Evolutionary conservation across 495 filamentous ascomycete genomes (phyloP).

Genomic region (Aspergillus asperescens): DNA sequence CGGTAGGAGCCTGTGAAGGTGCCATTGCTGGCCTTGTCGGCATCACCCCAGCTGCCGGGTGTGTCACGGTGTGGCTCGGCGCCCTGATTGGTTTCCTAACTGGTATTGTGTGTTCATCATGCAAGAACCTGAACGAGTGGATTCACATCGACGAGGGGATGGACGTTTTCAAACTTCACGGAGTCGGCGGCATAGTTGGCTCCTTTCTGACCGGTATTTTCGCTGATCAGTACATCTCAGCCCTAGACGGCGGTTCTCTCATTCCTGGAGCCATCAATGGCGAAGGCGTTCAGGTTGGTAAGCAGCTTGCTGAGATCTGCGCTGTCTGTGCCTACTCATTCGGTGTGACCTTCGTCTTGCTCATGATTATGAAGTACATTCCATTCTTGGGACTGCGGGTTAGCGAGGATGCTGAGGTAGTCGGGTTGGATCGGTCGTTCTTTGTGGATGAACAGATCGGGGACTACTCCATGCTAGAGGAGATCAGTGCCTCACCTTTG

Average conservation of each 20-base stretch:
- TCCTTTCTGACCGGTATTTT: conserved; percentile 60
- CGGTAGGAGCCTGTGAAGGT: conserved; percentile 57
- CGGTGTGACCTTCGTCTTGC: conserved; percentile 46
- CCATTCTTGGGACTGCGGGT: conserved; percentile 54
- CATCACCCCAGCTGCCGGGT: conserved; percentile 60
- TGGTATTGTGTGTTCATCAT: conserved; percentile 43
- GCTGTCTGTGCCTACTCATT: conserved; percentile 55
- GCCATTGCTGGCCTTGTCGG: conserved; percentile 61
- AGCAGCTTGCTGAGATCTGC: conserved; percentile 55
- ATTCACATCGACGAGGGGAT: conserved; percentile 56
- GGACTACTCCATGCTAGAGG: conserved; percentile 31
- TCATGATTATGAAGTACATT: conserved; percentile 53
- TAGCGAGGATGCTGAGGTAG: conserved; percentile 50
- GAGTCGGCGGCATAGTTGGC: conserved; percentile 56
- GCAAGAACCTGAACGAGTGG: conserved; percentile 53
- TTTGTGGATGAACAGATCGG: conserved; percentile 59
- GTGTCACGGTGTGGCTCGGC: conserved; percentile 52
- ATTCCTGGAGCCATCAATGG: conserved; percentile 52
- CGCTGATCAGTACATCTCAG: conserved; percentile 41
- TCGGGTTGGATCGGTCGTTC: conserved; percentile 52
- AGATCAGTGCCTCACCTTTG: conserved; percentile 19
- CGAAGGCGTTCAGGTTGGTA: conserved; percentile 53
- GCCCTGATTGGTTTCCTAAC: conserved; percentile 57
- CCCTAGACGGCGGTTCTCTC: conserved; percentile 45
- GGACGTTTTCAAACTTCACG: conserved; percentile 61